These are phyloP conservation scores for Wickerhamomyces mucosus DNA, from an alignment of 805 yeast species.

Conservation along the genomic window DNA sequence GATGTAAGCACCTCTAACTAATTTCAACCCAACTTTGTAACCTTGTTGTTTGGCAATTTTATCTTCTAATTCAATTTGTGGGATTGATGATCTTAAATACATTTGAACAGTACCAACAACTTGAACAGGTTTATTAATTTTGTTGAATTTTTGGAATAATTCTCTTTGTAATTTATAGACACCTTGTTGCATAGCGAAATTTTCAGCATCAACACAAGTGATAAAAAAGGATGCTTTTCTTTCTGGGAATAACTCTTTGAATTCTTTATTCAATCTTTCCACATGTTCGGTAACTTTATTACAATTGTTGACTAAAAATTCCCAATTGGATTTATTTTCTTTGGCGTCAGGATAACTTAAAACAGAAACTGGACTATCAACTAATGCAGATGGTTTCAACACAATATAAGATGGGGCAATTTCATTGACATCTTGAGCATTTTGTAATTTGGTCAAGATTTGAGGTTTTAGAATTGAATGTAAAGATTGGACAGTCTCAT, in stretches of 20 bases:
- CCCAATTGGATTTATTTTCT: conserved; percentile 41
- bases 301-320: conserved; percentile 57
- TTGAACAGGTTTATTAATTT: conserved; percentile 42
- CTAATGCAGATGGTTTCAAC: conserved; percentile 85
- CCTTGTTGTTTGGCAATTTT: conserved; percentile 46
- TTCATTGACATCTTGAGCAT: conserved; percentile 39
- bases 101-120: conserved; percentile 90
- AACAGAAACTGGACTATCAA: conserved; percentile 66
- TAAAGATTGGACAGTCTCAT: conserved; percentile 58
- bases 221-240: conserved; percentile 67
- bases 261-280: conserved; percentile 38
- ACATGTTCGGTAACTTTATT: conserved; percentile 49
- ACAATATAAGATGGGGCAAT: conserved; percentile 92
- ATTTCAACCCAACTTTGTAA: conserved; percentile 76
- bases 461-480: conserved; percentile 62
- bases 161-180: conserved; percentile 85
- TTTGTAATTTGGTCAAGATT: conserved; percentile 47
- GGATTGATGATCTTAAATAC: conserved; percentile 69
- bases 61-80: conserved; percentile 53
- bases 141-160: conserved; percentile 66
- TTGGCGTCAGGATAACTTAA: conserved; percentile 52
- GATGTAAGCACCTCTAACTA: conserved; percentile 93
- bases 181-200: conserved; percentile 79
- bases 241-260: conserved; percentile 44
- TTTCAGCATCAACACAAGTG: conserved; percentile 86